Conservation (phyloP, 225 moss, liverwort and hornwort genomes). For the Thuidium tamariscinum region DNA sequence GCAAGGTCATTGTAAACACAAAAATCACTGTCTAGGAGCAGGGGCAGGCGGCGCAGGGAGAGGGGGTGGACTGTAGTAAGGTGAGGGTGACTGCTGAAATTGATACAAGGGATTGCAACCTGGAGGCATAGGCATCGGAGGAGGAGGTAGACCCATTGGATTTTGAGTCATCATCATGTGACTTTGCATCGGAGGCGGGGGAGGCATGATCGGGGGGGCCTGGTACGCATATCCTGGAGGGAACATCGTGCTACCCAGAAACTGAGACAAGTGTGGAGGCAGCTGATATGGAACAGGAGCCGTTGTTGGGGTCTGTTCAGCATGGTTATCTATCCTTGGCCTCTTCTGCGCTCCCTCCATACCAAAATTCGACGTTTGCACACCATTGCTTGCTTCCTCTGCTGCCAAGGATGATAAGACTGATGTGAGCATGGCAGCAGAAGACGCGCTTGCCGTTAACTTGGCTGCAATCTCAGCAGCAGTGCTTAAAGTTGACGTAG, state of each 20-base stretch:
- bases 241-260: slow-evolving; percentile 48
- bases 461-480: slow-evolving; percentile 94
- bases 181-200: slow-evolving; percentile 65
- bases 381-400: slow-evolving; percentile 59
- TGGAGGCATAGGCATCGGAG: slow-evolving; percentile 45
- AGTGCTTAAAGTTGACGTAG: slow-evolving; percentile 32
- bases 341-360: slow-evolving; percentile 62
- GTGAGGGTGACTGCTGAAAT: slow-evolving; percentile 58
- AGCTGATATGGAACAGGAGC: slow-evolving; percentile 53
- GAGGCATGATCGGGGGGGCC: slow-evolving; percentile 36
- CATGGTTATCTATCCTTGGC: slow-evolving; percentile 52
- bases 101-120: slow-evolving; percentile 63
- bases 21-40: slow-evolving; percentile 21
- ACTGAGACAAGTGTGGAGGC: slow-evolving; percentile 64
- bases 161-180: slow-evolving; percentile 64
- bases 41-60: slow-evolving; percentile 85
- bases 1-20: background rate
- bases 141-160: slow-evolving; percentile 61
- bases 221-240: slow-evolving; percentile 56
- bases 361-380: slow-evolving; percentile 29
- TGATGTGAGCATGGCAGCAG: slow-evolving; percentile 92
- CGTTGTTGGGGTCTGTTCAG: slow-evolving; percentile 20
- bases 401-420: slow-evolving; percentile 92
- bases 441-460: slow-evolving; percentile 78
- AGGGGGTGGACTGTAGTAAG: slow-evolving; percentile 75